Evolutionary conservation across 176 grass and related monocot species (phyloP), one percentile per base, ranked within the genome.

Genomic region (Musa acuminata): DNA sequence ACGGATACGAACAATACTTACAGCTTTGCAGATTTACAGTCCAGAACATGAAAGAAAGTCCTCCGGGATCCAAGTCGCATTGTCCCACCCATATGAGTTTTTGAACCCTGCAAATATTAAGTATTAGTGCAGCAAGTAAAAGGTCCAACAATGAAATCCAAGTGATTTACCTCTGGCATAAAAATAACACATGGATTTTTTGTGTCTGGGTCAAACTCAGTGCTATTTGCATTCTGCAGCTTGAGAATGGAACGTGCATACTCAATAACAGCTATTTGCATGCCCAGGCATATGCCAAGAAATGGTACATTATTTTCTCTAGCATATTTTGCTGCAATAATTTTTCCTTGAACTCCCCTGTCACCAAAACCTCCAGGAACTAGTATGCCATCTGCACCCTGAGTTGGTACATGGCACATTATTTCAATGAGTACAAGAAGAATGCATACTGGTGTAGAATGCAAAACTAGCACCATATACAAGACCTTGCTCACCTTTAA

Each of bases 321-420:
- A 20, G 86, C 74, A 64, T 76, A 80, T 49, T 88, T 91, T 4
- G 83, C 78, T 35, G 80, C 83, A 19, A 84, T 16, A 52, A 92
- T 84, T 79, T 86, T 82, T 26, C 86, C 86, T 72, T 81, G 23
- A 1, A 86, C 26, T 57, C 86, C 86, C 50, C 75, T 71, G 2
- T 88, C 52, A 2, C 81, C 89, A 81, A 82, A 92, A 29, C 81
- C 83, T 73, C 86, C 86, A 49, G 78, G 89, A 53, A 92, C 86
- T n/a, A 92, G 43, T 25, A 88, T 14, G 9, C 78, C 89, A 77
- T 88, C 81, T 77, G 86, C 83, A 83, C 86, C 81, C 86, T 92
- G 86, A 78, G 16, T 17, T 60, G 8, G 21, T 22, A 72, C 9
- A 71, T 49, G 35, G 35, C 4, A 43, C 35, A 43, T 43, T 50